Percentiles rank a stretch among this genome's conserved stretches.
Conservation (phyloP, 768 basidiomycete genomes). For the Sporobolomyces phaffii region DNA sequence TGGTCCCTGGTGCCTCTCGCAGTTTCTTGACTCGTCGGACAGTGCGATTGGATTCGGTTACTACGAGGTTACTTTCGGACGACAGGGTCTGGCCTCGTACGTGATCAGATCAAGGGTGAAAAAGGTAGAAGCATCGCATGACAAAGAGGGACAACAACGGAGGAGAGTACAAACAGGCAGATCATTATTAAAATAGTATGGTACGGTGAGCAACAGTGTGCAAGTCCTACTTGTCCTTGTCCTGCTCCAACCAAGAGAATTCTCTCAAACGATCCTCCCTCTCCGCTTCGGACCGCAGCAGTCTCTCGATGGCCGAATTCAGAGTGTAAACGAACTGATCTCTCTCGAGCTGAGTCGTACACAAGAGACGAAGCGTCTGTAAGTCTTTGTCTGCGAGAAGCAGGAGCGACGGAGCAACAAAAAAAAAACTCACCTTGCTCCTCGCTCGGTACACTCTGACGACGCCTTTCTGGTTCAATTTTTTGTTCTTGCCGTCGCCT, state of each 20-base stretch:
- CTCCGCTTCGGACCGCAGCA: constrained; percentile 58
- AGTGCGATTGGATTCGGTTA: no score
- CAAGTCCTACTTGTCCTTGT: neutral
- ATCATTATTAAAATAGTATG: no score
- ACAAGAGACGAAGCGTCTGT: neutral
- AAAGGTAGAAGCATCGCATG: no score
- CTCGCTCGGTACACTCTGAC: constrained; percentile 67
- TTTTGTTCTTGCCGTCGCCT: constrained; percentile 39
- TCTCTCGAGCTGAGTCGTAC: constrained; percentile 59
- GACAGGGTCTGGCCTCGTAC: no score
- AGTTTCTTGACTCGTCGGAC: no score
- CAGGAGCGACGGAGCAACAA: neutral
- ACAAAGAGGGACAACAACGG: no score
- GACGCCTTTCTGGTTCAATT: constrained; percentile 57
- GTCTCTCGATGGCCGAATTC: constrained; percentile 79
- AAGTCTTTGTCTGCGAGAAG: no score
- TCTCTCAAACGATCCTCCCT: constrained; percentile 65
- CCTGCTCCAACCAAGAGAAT: constrained; percentile 28
- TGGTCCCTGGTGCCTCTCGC: no score
- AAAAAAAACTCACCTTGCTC: constrained; percentile 55
- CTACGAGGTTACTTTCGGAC: no score
- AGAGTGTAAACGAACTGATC: constrained; percentile 94
- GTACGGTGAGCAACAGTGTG: no score
- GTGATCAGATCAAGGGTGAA: no score
- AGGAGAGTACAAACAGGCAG: neutral